Percentiles rank a stretch among this genome's conserved stretches.
Conservation (phyloP, 2,329 filamentous ascomycete genomes). For the Diaporthe destruens region DNA sequence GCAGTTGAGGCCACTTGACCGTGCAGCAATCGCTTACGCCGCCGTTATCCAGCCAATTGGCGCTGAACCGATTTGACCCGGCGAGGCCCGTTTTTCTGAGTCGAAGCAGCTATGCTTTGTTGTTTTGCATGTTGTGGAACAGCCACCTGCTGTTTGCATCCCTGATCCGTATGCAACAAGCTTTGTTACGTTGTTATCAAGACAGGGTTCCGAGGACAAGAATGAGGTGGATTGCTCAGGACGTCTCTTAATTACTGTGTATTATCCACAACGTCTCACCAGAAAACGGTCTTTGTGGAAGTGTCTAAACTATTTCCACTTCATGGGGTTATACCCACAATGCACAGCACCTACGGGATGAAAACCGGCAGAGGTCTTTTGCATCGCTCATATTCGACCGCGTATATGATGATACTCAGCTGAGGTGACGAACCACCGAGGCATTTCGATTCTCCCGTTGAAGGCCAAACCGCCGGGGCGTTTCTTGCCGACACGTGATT, state of each 20-base stretch:
- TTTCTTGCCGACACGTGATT: conserved; percentile 30
- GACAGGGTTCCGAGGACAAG: background rate
- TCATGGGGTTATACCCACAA: background rate
- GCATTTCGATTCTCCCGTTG: conserved; percentile 14
- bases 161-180: background rate
- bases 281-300: background rate
- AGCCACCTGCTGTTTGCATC: conserved; percentile 13
- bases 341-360: background rate
- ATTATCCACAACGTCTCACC: no score
- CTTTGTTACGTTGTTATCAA: background rate
- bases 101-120: conserved; percentile 21
- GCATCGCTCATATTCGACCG: background rate
- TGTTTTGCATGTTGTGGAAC: conserved; percentile 18
- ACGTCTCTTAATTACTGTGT: no score
- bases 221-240: background rate
- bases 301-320: background rate
- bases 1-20: background rate
- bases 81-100: conserved; percentile 21
- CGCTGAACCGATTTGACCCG: conserved; percentile 26
- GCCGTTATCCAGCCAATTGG: conserved; percentile 39
- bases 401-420: no score
- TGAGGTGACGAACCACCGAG: background rate
- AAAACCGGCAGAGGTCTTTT: background rate
- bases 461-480: conserved; percentile 2
- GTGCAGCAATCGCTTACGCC: conserved; percentile 27